Evolutionary conservation across 148 eudicot species (phyloP), one percentile per base, ranked within the genome.

Genomic region (Silene conica): DNA sequence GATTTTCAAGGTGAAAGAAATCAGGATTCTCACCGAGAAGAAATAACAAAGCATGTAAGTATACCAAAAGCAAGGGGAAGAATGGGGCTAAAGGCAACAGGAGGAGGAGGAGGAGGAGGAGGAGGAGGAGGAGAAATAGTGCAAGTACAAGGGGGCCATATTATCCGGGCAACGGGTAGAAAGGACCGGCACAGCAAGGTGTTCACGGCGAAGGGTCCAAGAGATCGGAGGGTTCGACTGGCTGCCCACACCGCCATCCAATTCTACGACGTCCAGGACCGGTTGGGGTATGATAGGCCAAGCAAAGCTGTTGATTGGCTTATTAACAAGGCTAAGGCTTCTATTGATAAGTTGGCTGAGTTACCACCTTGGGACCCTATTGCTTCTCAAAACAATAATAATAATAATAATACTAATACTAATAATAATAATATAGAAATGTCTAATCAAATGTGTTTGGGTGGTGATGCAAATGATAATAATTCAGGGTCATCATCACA

Each of bases 251-350:
- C 86, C 0, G 86, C 86, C 19, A 83, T 83, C 31, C 86, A 83
- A 56, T 83, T 83, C 12, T 83, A 83, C 71, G 86, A 83, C 18
- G 86, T 83, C 0, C 86, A 83, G 26, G 86, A 83, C 63, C 76
- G 86, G 26, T 61, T 83, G 8, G 86, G 86, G 1, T 83, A 74
- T 52, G 86, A 83, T 72, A 65, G 86, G 25, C 86, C 86, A 0
- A 83, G 86, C 43, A 83, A 83, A 69, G 86, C 86, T 12, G 86
- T 83, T 8, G 86, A 83, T 74, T 83, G 86, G 86, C 70, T 83
- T 1, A 80, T 83, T 13, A 81, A 72, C 22, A 83, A 83, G 57
- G 86, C 86, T 0, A 75, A 83, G n/a, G 73, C 79, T 16, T 79
- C 83, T 0, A 83, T 83, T 26, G 83, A 83, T 67, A 77, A 80